Base-by-base conservation (phyloP, 192 early-diverging fungal species). In the Pilaira anomala region DNA sequence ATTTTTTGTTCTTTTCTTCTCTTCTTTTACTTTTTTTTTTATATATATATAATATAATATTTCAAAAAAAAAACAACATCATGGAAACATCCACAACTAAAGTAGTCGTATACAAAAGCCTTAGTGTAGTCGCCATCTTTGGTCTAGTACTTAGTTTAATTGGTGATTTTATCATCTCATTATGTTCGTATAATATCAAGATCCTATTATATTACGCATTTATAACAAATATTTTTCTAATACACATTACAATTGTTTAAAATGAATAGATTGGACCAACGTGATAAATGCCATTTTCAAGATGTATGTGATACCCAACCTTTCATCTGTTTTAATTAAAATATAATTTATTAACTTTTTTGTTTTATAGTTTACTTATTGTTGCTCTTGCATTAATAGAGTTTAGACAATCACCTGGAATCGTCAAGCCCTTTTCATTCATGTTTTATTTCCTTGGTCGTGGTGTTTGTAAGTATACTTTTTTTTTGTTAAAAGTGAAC, bases 401-500 rank as follows among this genome's bases (percentile, higher is more conserved):
- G 9, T 55, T 55, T 29, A 55, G 19, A 11, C 53, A 55, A 36
- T 36, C 53, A 18, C 53, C 53, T 19, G 30, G 11, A 8, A 33
- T 55, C 19, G 29, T 55, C n/a, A 55, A 55, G 11, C 29, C 28
- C 5, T 19, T 55, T n/a, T 55, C 53, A 12, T 55, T 55, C 30
- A 55, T 55, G 53, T 55, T 19, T 55, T 55, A 26, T 19, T 55
- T 55, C 30, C 14, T 54, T 54, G 52, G 52, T 30, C 52, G 52
- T 19, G 52, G 28, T 33, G 7, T 29, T n/a, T 54, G 52, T 54
- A 54, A 54, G 52, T 54, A 52, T 52, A 2, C 1, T 30, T 21
- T 18, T 29, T 18, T 3, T 19, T 21, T 9, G 19, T 19, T 45
- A 4, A 4, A 45, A 16, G 0, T 2, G 30, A 55, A 1, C 11